Percentiles rank a stretch among this genome's conserved stretches.
Evolutionary conservation across 768 basidiomycete species (phyloP).

Genomic region (Mycena crocata): DNA sequence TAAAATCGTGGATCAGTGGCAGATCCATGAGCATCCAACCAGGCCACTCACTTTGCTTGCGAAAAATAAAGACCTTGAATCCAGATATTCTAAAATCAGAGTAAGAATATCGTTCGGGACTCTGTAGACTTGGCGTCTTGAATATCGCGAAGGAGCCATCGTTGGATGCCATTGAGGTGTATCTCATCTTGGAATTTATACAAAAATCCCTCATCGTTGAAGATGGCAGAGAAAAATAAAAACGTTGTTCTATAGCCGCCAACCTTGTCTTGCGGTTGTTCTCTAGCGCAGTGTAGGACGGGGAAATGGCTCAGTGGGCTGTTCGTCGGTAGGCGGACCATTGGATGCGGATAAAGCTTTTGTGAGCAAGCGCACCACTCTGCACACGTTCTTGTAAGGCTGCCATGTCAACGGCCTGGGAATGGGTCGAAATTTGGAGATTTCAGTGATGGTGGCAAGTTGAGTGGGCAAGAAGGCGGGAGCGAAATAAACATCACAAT

Average conservation of each 20-base stretch:
- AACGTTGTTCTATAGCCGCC: constrained; percentile 34
- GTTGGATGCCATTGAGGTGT: constrained; percentile 44
- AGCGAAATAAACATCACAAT: constrained; percentile 59
- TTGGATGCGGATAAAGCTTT: constrained; percentile 60
- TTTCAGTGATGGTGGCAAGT: constrained; percentile 49
- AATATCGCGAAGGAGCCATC: constrained; percentile 59
- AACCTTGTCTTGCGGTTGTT: constrained; percentile 50
- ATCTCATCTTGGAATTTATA: constrained; percentile 60
- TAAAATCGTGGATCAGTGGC: constrained; percentile 36
- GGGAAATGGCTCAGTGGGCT: constrained; percentile 53
- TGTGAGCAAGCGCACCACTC: constrained; percentile 54
- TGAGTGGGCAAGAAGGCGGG: constrained; percentile 47
- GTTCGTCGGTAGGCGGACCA: constrained; percentile 63
- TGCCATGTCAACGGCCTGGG: constrained; percentile 68
- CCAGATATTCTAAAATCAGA: constrained; percentile 59
- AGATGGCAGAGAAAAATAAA: constrained; percentile 22
- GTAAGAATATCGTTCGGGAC: constrained; percentile 66
- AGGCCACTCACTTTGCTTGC: constrained; percentile 55
- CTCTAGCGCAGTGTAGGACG: constrained; percentile 55
- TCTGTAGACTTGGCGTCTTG: constrained; percentile 57
- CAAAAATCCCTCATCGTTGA: constrained; percentile 48
- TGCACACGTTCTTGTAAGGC: constrained; percentile 54
- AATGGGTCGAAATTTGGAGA: constrained; percentile 49
- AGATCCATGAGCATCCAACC: background rate
- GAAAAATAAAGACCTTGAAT: constrained; percentile 59